Percentiles rank a stretch among this genome's conserved stretches.
These are phyloP conservation scores for Colletotrichum phormii DNA, from an alignment of 2,329 filamentous ascomycete genomes.

Conservation along the genomic window DNA sequence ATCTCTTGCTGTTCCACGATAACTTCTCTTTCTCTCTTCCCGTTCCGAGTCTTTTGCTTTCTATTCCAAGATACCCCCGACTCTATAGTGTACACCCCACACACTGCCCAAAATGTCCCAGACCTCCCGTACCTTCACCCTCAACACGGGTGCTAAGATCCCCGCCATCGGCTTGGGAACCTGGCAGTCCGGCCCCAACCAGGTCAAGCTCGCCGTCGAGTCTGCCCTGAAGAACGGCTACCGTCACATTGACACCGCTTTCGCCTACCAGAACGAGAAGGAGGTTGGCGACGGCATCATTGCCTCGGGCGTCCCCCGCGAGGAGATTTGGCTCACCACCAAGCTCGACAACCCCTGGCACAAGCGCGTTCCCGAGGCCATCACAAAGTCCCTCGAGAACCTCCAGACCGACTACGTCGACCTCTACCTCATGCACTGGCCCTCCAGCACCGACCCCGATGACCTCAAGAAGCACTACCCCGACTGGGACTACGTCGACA, in stretches of 20 bases:
- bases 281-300: constrained; percentile 76
- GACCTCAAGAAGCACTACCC: constrained; percentile 75
- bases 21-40: constrained; percentile 11
- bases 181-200: constrained; percentile 79
- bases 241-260: constrained; percentile 81
- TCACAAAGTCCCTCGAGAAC: constrained; percentile 69
- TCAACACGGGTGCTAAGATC: constrained; percentile 83
- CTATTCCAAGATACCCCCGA: background rate
- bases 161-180: constrained; percentile 82
- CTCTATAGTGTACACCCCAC: background rate
- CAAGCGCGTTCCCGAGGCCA: constrained; percentile 72
- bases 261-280: constrained; percentile 81
- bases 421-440: constrained; percentile 81
- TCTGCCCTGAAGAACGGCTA: constrained; percentile 76
- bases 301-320: constrained; percentile 72
- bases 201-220: constrained; percentile 79
- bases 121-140: constrained; percentile 66
- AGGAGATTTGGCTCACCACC: constrained; percentile 79
- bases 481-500: constrained; percentile 87
- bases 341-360: constrained; percentile 88
- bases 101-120: constrained; percentile 24
- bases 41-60: background rate
- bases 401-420: constrained; percentile 75
- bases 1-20: background rate
- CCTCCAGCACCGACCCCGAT: constrained; percentile 70